These are phyloP conservation scores for Amylocarpus encephaloides DNA, from an alignment of 2,329 filamentous ascomycete species.

Conservation along the genomic window DNA sequence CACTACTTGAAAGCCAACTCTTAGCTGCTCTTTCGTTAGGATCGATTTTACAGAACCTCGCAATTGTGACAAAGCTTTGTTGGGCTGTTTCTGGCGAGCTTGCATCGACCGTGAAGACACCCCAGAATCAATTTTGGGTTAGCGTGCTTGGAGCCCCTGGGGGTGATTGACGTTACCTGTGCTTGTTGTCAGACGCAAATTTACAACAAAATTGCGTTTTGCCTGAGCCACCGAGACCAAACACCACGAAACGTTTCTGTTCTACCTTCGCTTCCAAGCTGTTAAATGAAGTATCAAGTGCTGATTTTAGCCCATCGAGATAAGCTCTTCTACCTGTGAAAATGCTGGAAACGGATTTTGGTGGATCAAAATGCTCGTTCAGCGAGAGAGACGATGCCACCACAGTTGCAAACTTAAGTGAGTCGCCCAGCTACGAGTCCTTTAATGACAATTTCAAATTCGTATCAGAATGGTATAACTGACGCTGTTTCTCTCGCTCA, in stretches of 20 bases:
- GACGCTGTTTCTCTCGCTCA: not conserved
- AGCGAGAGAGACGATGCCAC: not conserved
- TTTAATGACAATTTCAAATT: no score
- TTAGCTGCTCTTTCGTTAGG: not conserved
- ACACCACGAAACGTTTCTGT: constrained; percentile 14
- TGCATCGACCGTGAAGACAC: constrained; percentile 17
- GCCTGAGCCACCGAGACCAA: constrained; percentile 28
- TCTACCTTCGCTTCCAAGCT: not conserved
- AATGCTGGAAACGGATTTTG: not conserved
- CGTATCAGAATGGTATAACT: no score
- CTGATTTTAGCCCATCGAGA: not conserved
- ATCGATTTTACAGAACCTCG: not conserved
- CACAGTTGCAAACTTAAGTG: not conserved
- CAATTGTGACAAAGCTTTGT: not conserved
- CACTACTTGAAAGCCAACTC: constrained; percentile 13
- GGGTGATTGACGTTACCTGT: constrained; percentile 6
- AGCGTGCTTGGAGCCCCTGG: not conserved
- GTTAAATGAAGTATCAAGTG: not conserved
- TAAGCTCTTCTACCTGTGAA: not conserved
- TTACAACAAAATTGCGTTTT: constrained; percentile 26
- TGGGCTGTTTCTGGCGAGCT: constrained; percentile 3
- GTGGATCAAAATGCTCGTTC: constrained; percentile 2
- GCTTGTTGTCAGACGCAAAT: constrained; percentile 6
- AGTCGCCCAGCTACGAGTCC: not conserved
- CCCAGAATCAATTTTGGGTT: constrained; percentile 15